Conservation (phyloP, 495 filamentous ascomycete genomes). For the Aspergillus coremiiformis region DNA sequence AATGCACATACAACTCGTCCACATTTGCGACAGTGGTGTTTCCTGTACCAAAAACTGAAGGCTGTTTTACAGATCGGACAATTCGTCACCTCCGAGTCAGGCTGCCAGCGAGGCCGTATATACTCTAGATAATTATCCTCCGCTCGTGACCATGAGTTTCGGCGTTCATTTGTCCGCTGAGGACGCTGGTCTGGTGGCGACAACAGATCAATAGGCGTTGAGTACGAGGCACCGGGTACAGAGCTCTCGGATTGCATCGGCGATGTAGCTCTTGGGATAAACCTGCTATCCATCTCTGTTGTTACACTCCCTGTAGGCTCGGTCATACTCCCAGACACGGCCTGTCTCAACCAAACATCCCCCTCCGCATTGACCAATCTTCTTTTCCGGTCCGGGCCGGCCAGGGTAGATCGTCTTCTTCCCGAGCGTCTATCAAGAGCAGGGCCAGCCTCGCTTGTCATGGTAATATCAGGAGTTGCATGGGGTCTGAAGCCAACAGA, state of each 20-base stretch:
- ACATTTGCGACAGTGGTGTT: slow-evolving; percentile 96
- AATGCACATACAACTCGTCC: slow-evolving; percentile 85
- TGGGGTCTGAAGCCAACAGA: slow-evolving; percentile 7
- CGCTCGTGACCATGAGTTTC: slow-evolving; percentile 9
- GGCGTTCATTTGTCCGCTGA: slow-evolving; percentile 6
- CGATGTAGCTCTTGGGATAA: slow-evolving; percentile 15
- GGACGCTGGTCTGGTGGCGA: slow-evolving; percentile 13
- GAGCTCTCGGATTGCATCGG: slow-evolving; percentile 9
- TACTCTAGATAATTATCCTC: slow-evolving; percentile 18
- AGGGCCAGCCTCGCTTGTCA: slow-evolving; percentile 16
- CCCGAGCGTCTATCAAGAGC: slow-evolving; percentile 12
- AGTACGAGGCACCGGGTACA: slow-evolving; percentile 25
- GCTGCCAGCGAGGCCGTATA: slow-evolving; percentile 72
- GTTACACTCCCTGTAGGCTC: slow-evolving; percentile 13
- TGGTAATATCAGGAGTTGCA: slow-evolving; percentile 14
- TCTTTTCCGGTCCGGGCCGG: slow-evolving; percentile 33
- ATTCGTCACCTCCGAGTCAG: slow-evolving; percentile 65
- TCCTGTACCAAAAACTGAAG: slow-evolving; percentile 82
- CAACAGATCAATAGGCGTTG: slow-evolving; percentile 33
- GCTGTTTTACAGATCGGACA: slow-evolving; percentile 74
- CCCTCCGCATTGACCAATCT: slow-evolving; percentile 27
- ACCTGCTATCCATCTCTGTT: slow-evolving; percentile 18
- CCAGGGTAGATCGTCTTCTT: slow-evolving; percentile 18
- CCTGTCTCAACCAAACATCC: slow-evolving; percentile 21
- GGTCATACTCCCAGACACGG: slow-evolving; percentile 11